Percentiles rank a stretch among this genome's conserved stretches.
These are phyloP conservation scores for Pistacia atlantica DNA, from an alignment of 345 rosid genomes.

Conservation along the genomic window DNA sequence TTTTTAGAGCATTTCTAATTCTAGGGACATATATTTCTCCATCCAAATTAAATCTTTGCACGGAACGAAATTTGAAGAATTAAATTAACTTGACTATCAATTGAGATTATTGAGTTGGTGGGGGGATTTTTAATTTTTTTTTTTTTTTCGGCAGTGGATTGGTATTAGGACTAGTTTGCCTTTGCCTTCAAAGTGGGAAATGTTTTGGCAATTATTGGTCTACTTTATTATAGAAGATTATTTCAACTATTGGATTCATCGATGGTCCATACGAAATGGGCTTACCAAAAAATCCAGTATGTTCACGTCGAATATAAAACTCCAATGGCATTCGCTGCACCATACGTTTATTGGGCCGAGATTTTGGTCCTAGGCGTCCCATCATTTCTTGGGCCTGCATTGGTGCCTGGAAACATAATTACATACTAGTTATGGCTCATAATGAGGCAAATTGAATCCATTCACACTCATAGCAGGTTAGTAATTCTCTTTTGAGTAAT, in stretches of 20 bases:
- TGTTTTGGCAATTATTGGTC: conserved; percentile 58
- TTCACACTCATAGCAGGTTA: too few relatives aligned
- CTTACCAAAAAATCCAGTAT: conserved; percentile 71
- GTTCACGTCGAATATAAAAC: conserved; percentile 86
- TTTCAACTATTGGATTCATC: conserved; percentile 71
- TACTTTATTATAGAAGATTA: conserved; percentile 81
- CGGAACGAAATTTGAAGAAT: too few relatives aligned
- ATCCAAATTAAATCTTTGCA: too few relatives aligned
- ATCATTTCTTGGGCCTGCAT: conserved; percentile 36
- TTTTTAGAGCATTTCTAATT: too few relatives aligned
- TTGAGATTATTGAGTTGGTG: neutral
- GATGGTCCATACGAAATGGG: conserved; percentile 78
- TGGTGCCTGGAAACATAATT: too few relatives aligned
- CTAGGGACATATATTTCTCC: too few relatives aligned
- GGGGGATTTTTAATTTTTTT: neutral
- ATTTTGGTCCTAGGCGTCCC: conserved; percentile 78
- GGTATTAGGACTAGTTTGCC: conserved; percentile 67
- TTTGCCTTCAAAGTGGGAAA: conserved; percentile 71
- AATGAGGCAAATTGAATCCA: too few relatives aligned
- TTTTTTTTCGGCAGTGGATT: conserved; percentile 46
- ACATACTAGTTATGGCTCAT: too few relatives aligned
- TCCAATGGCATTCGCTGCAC: conserved; percentile 75
- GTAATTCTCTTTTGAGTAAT: too few relatives aligned
- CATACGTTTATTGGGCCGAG: conserved; percentile 87
- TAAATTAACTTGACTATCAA: too few relatives aligned